Evolutionary conservation across 2,329 filamentous ascomycete species (phyloP).

Genomic region (Diatrype stigma): DNA sequence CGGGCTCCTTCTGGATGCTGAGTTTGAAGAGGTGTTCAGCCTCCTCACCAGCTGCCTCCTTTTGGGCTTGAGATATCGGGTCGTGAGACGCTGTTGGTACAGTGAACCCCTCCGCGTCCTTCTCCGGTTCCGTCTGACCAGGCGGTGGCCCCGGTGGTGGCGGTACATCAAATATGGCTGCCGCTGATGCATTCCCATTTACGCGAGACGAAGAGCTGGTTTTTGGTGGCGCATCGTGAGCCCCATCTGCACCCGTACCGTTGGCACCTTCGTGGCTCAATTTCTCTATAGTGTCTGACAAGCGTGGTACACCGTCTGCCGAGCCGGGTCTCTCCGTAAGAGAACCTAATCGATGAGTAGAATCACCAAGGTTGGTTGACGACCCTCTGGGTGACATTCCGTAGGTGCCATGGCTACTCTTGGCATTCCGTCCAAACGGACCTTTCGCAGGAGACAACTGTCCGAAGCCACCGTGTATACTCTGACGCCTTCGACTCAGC

Average conservation of each 20-base stretch:
- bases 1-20: constrained; percentile 73
- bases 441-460: constrained; percentile 53
- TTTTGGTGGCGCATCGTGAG: constrained; percentile 28
- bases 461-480: constrained; percentile 59
- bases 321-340: constrained; percentile 53
- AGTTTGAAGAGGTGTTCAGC: constrained; percentile 70
- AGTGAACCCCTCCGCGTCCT: constrained; percentile 72
- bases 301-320: constrained; percentile 24
- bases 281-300: constrained; percentile 28
- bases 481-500: constrained; percentile 62
- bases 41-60: constrained; percentile 58
- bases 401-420: constrained; percentile 63
- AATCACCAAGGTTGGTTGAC: constrained; percentile 54
- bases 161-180: constrained; percentile 47
- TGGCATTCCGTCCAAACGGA: constrained; percentile 57
- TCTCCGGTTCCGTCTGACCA: constrained; percentile 41
- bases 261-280: constrained; percentile 41
- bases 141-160: constrained; percentile 50
- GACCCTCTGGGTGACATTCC: constrained; percentile 58
- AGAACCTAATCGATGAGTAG: constrained; percentile 49
- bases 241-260: constrained; percentile 36
- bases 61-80: constrained; percentile 68
- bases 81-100: constrained; percentile 62
- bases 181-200: constrained; percentile 41
- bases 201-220: constrained; percentile 32